These are phyloP conservation scores for Ogataea corticis DNA, from an alignment of 805 yeast genomes.

Conservation along the genomic window DNA sequence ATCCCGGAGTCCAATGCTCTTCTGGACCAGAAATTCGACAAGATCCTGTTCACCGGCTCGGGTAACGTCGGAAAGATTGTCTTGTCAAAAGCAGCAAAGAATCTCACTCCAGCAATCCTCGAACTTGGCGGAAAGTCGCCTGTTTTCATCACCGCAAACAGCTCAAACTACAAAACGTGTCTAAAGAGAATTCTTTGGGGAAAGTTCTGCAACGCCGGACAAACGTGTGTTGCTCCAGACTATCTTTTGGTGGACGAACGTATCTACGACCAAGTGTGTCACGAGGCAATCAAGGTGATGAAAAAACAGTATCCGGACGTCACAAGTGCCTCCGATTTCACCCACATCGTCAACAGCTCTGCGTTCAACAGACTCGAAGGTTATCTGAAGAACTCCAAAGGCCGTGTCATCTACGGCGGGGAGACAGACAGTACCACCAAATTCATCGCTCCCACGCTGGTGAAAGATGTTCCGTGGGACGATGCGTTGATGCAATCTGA, in stretches of 20 bases:
- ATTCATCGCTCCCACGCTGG: slow-evolving; percentile 71
- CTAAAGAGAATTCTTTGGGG: slow-evolving; percentile 70
- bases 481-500: slow-evolving; percentile 78
- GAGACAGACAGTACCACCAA: slow-evolving; percentile 36
- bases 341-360: slow-evolving; percentile 61
- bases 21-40: slow-evolving; percentile 66
- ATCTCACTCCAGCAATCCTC: slow-evolving; percentile 73
- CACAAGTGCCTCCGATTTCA: slow-evolving; percentile 40
- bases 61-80: slow-evolving; percentile 72
- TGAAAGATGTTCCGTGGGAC: slow-evolving; percentile 59
- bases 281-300: slow-evolving; percentile 40
- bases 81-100: slow-evolving; percentile 80
- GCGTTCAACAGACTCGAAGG: slow-evolving; percentile 49
- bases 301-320: slow-evolving; percentile 47
- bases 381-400: slow-evolving; percentile 50
- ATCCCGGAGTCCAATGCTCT: slow-evolving; percentile 58
- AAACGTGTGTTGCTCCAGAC: slow-evolving; percentile 89
- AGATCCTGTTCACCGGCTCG: slow-evolving; percentile 86
- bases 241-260: slow-evolving; percentile 68
- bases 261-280: slow-evolving; percentile 53
- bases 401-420: slow-evolving; percentile 52
- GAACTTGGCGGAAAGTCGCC: slow-evolving; percentile 97
- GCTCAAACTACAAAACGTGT: slow-evolving; percentile 41
- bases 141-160: slow-evolving; percentile 58
- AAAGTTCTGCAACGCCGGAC: slow-evolving; percentile 79